phyloP scores from a whole-genome alignment of 2,329 filamentous ascomycete genomes.

The Colletotrichum lindemuthianum region DNA sequence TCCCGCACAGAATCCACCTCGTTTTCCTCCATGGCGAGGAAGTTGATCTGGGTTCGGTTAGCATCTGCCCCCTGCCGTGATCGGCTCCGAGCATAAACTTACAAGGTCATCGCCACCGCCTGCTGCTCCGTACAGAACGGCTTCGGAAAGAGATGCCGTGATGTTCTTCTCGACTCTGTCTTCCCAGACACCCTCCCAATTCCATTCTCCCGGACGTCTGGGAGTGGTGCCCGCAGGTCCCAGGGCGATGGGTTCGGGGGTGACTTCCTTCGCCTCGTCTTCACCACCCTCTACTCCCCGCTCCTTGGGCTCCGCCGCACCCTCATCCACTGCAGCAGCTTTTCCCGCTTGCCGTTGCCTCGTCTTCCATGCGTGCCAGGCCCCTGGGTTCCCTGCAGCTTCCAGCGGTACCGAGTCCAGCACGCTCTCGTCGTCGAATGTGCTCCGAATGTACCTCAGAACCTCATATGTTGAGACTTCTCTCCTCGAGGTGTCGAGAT shows the following conservation, averaged over 20 bases:
- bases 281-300: not conserved
- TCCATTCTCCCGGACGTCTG: conserved; percentile 85
- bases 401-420: conserved; percentile 83
- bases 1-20: conserved; percentile 68
- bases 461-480: conserved; percentile 72
- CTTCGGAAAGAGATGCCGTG: conserved; percentile 79
- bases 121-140: conserved; percentile 77
- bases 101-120: conserved; percentile 51
- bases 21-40: conserved; percentile 69
- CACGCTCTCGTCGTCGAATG: conserved; percentile 81
- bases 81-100: not conserved
- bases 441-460: conserved; percentile 81
- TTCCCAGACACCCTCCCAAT: conserved; percentile 98
- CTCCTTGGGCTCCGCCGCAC: not conserved
- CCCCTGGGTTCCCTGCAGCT: conserved; percentile 87
- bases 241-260: conserved; percentile 13
- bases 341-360: conserved; percentile 51
- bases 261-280: conserved; percentile 38
- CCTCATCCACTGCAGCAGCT: not conserved
- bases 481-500: conserved; percentile 53
- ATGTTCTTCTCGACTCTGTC: conserved; percentile 85
- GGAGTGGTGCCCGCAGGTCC: conserved; percentile 33
- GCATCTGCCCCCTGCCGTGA: not conserved
- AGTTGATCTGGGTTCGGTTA: conserved; percentile 65
- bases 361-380: conserved; percentile 92